These are phyloP conservation scores for Holtermanniella nyarrowii DNA, from an alignment of 768 basidiomycete genomes.

Conservation along the genomic window DNA sequence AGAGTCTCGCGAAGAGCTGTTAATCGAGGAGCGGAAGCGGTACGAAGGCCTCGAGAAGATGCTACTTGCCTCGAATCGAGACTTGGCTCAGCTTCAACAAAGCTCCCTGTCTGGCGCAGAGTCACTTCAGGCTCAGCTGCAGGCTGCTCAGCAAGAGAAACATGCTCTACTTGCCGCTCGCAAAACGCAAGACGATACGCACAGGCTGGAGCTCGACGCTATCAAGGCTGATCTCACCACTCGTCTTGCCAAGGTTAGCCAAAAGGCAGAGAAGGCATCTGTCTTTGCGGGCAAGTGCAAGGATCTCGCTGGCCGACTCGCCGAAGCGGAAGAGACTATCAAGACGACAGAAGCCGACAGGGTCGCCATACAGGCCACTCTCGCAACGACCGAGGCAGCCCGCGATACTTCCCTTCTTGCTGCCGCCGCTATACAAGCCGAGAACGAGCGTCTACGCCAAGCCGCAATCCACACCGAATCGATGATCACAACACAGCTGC, in stretches of 20 bases:
- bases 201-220: constrained; percentile 4
- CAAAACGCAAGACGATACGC: too few species aligned
- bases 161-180: neutral
- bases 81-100: too few species aligned
- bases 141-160: constrained; percentile 1
- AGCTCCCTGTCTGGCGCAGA: too few species aligned
- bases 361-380: neutral
- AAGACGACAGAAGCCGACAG: neutral
- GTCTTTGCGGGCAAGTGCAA: neutral
- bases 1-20: constrained; percentile 24
- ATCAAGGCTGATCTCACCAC: neutral
- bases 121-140: too few species aligned
- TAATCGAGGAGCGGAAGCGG: constrained; percentile 22
- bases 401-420: neutral
- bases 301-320: neutral
- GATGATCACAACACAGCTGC: constrained; percentile 9
- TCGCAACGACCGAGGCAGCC: neutral
- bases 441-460: constrained; percentile 3
- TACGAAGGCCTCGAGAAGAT: constrained; percentile 9
- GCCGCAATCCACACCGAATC: constrained; percentile 16
- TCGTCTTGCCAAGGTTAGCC: neutral
- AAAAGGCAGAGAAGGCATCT: neutral
- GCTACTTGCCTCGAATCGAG: neutral
- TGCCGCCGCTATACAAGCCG: neutral
- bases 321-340: neutral